phyloP scores from a whole-genome alignment of 306 rosid species.

The Canavalia ensiformis region DNA sequence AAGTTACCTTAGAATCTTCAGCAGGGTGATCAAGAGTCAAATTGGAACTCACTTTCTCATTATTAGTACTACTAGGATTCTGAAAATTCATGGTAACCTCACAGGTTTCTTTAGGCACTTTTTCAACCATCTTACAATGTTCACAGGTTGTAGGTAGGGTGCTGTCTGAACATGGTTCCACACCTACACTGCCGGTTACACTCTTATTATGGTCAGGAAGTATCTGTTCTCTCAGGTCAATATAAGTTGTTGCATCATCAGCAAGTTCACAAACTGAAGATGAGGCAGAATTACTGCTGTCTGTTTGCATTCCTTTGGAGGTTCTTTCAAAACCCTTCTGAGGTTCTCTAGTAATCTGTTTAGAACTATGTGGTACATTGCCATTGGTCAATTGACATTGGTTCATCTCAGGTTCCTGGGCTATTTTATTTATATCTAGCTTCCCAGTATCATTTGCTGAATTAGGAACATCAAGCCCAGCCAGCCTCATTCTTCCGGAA shows the following conservation, averaged over 20 bases:
- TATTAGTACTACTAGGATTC: slow-evolving; percentile 12
- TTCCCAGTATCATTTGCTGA: slow-evolving; percentile 52
- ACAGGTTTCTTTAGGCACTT: slow-evolving; percentile 41
- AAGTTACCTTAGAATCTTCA: slow-evolving; percentile 47
- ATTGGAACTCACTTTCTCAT: slow-evolving; percentile 48
- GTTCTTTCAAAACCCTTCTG: slow-evolving; percentile 59
- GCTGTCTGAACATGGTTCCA: slow-evolving; percentile 54
- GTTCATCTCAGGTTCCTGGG: slow-evolving; percentile 62
- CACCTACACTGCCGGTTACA: slow-evolving; percentile 49
- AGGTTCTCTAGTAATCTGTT: slow-evolving; percentile 60
- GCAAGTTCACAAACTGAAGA: slow-evolving; percentile 86
- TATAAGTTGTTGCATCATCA: slow-evolving; percentile 75
- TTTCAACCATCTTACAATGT: slow-evolving; percentile 56
- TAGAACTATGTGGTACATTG: slow-evolving; percentile 51
- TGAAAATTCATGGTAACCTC: slow-evolving; percentile 39
- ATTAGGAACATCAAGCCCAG: slow-evolving; percentile 69
- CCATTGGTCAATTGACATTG: slow-evolving; percentile 59
- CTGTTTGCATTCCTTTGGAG: slow-evolving; percentile 79
- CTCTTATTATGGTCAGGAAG: slow-evolving; percentile 52
- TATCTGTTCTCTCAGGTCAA: slow-evolving; percentile 67
- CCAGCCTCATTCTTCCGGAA: slow-evolving; percentile 69
- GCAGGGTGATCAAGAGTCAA: slow-evolving; percentile 42
- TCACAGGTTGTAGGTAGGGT: slow-evolving; percentile 53
- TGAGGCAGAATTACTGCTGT: slow-evolving; percentile 75
- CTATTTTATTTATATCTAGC: slow-evolving; percentile 58